phyloP scores from a whole-genome alignment of 2,329 filamentous ascomycete species.

The Xylariaceae sp. region DNA sequence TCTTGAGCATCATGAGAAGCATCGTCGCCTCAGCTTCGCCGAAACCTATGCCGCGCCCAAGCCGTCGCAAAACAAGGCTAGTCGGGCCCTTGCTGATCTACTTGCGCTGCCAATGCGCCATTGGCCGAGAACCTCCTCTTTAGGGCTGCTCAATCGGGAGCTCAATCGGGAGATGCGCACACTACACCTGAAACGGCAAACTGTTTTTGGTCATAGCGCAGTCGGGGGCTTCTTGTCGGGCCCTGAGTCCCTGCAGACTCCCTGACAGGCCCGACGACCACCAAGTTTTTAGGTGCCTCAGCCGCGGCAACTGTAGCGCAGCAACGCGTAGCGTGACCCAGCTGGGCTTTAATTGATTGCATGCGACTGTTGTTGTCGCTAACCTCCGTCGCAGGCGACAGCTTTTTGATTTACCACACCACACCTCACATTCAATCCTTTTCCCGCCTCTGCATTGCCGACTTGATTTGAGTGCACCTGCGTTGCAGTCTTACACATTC shows the following conservation, averaged over 20 bases:
- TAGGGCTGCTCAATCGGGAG: conserved; percentile 10
- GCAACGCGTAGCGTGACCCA: no score
- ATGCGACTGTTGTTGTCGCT: no score
- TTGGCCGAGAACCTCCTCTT: conserved; percentile 6
- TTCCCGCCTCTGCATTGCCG: no score
- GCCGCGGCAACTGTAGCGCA: no score
- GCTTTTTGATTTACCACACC: no score
- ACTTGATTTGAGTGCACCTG: no score
- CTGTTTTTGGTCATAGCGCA: conserved; percentile 30
- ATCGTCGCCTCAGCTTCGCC: conserved; percentile 16
- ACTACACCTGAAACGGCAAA: conserved; percentile 26
- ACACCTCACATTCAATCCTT: no score
- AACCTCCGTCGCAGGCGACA: no score
- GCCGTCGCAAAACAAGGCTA: conserved; percentile 21
- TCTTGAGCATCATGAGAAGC: conserved; percentile 20
- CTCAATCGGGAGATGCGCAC: no score
- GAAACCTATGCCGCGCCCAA: conserved; percentile 10
- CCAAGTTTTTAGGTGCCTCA: background rate
- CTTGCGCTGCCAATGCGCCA: background rate
- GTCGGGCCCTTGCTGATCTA: background rate
- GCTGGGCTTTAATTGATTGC: no score
- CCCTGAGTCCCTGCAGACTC: no score
- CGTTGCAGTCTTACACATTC: no score
- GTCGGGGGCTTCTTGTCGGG: conserved; percentile 4
- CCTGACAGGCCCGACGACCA: conserved; percentile 19